Conservation (phyloP, 768 basidiomycete species). For the Boletellus sp. region DNA sequence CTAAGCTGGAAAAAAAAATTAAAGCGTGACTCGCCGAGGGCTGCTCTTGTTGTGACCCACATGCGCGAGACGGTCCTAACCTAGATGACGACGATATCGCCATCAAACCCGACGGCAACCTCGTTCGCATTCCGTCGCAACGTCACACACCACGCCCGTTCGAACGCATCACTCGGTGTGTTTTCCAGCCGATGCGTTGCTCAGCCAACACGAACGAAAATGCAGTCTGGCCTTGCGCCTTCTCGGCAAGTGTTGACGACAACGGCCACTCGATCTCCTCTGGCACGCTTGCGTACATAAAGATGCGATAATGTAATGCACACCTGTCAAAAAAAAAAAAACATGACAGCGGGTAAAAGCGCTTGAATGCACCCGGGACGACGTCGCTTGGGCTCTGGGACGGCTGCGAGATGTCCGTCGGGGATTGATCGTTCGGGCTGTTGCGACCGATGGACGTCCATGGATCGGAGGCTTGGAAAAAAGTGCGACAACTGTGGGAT, state of each 20-base stretch:
- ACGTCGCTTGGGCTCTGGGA: slow-evolving; percentile 50
- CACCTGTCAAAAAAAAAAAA: slow-evolving; percentile 68
- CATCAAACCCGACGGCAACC: slow-evolving; percentile 93
- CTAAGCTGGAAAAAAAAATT: slow-evolving; percentile 56
- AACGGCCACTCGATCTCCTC: too few species aligned
- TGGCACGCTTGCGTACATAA: too few species aligned
- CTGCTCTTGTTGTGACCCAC: not conserved
- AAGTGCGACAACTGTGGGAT: slow-evolving; percentile 59
- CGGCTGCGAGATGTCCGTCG: slow-evolving; percentile 62
- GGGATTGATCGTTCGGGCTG: slow-evolving; percentile 77
- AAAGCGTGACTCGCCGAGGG: not conserved
- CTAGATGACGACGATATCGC: slow-evolving; percentile 94
- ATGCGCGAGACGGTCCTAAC: slow-evolving; percentile 33
- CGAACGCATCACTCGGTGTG: slow-evolving; percentile 90
- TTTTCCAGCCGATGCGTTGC: slow-evolving; percentile 94
- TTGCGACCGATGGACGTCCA: slow-evolving; percentile 59
- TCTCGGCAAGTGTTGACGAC: too few species aligned
- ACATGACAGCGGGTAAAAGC: slow-evolving; percentile 45
- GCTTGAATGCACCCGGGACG: slow-evolving; percentile 33
- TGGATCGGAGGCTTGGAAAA: slow-evolving; percentile 55
- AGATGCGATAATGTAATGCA: too few species aligned
- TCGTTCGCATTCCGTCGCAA: slow-evolving; percentile 85
- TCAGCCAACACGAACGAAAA: too few species aligned
- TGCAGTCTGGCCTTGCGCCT: too few species aligned
- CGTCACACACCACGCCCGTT: slow-evolving; percentile 92